These are phyloP conservation scores for Rutstroemia sp. DNA, from an alignment of 2,329 filamentous ascomycete species.

Conservation along the genomic window DNA sequence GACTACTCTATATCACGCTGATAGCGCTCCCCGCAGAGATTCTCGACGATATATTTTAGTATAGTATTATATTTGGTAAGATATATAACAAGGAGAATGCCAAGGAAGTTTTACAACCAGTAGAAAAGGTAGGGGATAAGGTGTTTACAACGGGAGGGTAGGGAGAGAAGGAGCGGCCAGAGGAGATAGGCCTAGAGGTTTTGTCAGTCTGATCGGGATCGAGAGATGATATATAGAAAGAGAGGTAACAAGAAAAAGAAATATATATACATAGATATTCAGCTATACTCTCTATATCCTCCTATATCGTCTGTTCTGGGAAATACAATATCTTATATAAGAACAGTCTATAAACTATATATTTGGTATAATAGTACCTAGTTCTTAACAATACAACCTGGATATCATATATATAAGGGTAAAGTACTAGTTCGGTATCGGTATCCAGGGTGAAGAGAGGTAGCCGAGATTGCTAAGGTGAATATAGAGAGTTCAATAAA, in stretches of 20 bases:
- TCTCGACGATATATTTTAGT: conserved; percentile 41
- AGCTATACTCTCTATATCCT: conserved; percentile 47
- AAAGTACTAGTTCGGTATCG: conserved; percentile 36
- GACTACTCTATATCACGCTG: conserved; percentile 45
- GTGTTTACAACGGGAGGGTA: conserved; percentile 48
- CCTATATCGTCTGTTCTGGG: conserved; percentile 43
- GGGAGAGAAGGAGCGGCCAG: conserved; percentile 53
- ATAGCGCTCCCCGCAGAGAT: conserved; percentile 41
- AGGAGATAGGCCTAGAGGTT: conserved; percentile 38
- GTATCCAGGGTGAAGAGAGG: conserved; percentile 42
- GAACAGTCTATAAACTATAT: conserved; percentile 50
- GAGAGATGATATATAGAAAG: too few species aligned
- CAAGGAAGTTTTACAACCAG: conserved; percentile 55
- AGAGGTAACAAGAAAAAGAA: neutral
- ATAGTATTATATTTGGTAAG: conserved; percentile 45
- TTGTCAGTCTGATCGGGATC: conserved; percentile 1
- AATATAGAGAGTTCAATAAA: conserved; percentile 8
- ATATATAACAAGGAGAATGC: conserved; percentile 50
- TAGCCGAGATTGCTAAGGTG: conserved; percentile 20
- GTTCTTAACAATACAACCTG: conserved; percentile 50
- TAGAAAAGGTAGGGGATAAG: conserved; percentile 52
- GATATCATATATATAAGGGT: conserved; percentile 48
- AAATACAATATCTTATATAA: conserved; percentile 53
- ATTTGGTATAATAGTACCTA: conserved; percentile 51
- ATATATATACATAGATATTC: conserved; percentile 40